Evolutionary conservation across 495 filamentous ascomycete species (phyloP), one percentile per base, ranked within the genome.

Genomic region (Margaritispora aquatica): DNA sequence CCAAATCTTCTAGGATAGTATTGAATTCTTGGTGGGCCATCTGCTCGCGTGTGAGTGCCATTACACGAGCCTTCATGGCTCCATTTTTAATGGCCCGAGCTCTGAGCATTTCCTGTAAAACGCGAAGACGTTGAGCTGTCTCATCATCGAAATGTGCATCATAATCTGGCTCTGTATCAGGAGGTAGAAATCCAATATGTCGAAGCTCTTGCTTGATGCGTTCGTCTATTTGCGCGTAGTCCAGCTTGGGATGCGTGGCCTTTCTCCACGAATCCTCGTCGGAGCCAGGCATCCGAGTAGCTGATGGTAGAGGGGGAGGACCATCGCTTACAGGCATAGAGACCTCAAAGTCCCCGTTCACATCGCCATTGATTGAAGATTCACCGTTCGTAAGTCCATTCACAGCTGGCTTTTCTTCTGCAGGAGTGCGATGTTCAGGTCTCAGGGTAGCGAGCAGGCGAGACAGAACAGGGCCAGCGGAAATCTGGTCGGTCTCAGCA

Each of bases 1-100:
- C 94, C 23, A 99, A 85, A 70, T 97, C 94, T 66, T 99, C 94
- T 59, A 93, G 85, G 67, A 99, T 99, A 62, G 92, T 97, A 65
- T 84, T 85, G 73, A 95, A 99, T 69, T 99, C 94, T 63, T 97
- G 94, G 69, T 89, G 82, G 1, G 94, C 95, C 84, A 97, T 90
- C 62, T 89, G 83, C 69, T 95, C 93, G 63, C 90, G 87, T 1
- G 92, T 87, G 20, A 96, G 79, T 19, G 96, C 90, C 1, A 88
- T 81, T 10, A 99, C 80, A 17, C 93, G 79, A 5, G 88, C 81
- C 69, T 97, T 97, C 61, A 90, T 84, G 0, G 94, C 90, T 49
- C 92, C 93, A 73, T 97, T 97, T 64, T 87, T 71, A 47, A 96
- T 83, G 60, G 84, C 85, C 66, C 90, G 84, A 44, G 90, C 84